Evolutionary conservation across 2,329 filamentous ascomycete genomes (phyloP).

Genomic region (Colletotrichum sp.): DNA sequence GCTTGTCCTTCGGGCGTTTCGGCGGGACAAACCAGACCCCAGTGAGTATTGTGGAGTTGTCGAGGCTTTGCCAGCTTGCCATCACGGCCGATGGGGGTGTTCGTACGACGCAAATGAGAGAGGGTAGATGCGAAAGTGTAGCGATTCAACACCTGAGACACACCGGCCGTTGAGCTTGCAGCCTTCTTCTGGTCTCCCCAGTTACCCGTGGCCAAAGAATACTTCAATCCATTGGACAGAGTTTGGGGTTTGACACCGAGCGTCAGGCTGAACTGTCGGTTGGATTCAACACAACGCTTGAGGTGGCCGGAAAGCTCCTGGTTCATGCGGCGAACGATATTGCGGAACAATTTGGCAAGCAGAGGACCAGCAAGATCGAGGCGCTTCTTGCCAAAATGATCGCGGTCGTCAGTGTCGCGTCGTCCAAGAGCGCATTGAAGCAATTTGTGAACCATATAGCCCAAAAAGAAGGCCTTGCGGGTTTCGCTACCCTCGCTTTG

Average conservation of each 20-base stretch:
- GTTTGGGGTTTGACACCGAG: constrained; percentile 91
- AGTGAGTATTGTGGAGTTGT: constrained; percentile 98
- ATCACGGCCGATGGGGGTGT: constrained; percentile 96
- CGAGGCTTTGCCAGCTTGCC: constrained; percentile 98
- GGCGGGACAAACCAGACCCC: constrained; percentile 95
- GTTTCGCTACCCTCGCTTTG: constrained; percentile 95
- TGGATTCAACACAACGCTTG: constrained; percentile 88
- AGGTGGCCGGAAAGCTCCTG: constrained; percentile 91
- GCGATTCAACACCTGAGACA: constrained; percentile 96
- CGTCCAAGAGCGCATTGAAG: constrained; percentile 92
- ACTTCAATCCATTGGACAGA: constrained; percentile 92
- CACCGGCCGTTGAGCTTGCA: constrained; percentile 90
- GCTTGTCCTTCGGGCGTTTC: constrained; percentile 98
- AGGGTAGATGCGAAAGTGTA: constrained; percentile 97
- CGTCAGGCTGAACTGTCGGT: constrained; percentile 87
- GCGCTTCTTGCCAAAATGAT: constrained; percentile 99
- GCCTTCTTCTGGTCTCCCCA: constrained; percentile 99
- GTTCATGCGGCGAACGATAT: constrained; percentile 88
- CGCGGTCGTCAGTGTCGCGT: constrained; percentile 93
- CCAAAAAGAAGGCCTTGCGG: constrained; percentile 95
- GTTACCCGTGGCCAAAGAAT: constrained; percentile 96
- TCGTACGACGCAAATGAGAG: constrained; percentile 95
- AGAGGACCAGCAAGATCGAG: constrained; percentile 93
- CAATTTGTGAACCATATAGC: constrained; percentile 98
- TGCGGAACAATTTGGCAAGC: constrained; percentile 94